Evolutionary conservation across 202 grass and related monocot species (phyloP), one percentile per base, ranked within the genome.

Genomic region (Panicum hallii): DNA sequence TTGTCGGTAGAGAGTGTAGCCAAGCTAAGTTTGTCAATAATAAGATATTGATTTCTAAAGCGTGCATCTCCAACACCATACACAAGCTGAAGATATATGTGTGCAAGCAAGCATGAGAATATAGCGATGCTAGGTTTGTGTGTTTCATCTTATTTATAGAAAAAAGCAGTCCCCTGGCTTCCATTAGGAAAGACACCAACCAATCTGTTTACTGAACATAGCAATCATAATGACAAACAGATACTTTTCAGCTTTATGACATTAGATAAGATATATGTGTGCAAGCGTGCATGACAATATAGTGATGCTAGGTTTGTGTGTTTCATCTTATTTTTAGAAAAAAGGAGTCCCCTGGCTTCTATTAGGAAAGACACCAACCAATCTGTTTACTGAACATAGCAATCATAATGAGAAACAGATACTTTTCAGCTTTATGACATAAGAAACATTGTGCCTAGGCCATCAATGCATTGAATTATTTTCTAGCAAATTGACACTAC

Each of bases 381-480:
- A 66, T 66, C 15, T 19, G 63, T 66, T 64, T 38, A 40, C 63
- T 36, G 7, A 66, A 19, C 61, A 16, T 63, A 34, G 1, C 28
- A 34, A 9, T 10, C 63, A 66, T 66, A 40, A 40, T 66, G 58
- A 62, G 58, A 62, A 62, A 62, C 58, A 62, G 36, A 38, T 38
- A 38, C 3, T 38, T 38, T 38, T 38, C 36, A 38, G 36, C 36
- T 38, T 38, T 38, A 4, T 38, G 54, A 28, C 20, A 41, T 77
- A 46, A n/a, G 1, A 78, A 78, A 52, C 7, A n/a, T 22, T 61
- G 4, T 50, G 19, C 63, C 38, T 80, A 57, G 11, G 30, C 15
- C 60, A 79, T 16, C 34, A 74, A 86, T 81, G 10, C 26, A 9
- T 81, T 15, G 17, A 30, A 67, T n/a, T 40, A 53, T 49, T 38